A percentile compares a stretch with the other conserved stretches of the same genome.
phyloP scores from a whole-genome alignment of 2,329 filamentous ascomycete species.

The Hortaea werneckii region DNA sequence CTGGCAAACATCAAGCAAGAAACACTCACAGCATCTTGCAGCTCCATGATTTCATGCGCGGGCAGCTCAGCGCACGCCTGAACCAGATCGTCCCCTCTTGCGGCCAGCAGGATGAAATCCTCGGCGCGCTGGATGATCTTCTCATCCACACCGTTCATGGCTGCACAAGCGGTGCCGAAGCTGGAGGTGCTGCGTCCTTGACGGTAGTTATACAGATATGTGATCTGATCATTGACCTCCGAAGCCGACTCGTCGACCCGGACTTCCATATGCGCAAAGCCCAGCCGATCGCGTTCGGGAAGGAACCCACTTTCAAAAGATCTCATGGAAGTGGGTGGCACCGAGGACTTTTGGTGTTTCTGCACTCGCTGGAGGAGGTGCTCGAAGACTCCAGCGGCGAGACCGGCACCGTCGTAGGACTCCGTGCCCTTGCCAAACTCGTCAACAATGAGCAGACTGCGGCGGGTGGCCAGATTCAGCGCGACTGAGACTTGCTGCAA shows the following conservation, averaged over 20 bases:
- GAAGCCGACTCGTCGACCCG: constrained; percentile 44
- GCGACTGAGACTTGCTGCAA: constrained; percentile 76
- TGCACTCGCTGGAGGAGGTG: constrained; percentile 42
- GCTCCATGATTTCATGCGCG: constrained; percentile 49
- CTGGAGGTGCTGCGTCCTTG: constrained; percentile 65
- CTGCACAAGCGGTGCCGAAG: constrained; percentile 76
- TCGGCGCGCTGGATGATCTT: constrained; percentile 67
- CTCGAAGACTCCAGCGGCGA: constrained; percentile 52
- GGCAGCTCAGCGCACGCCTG: constrained; percentile 60
- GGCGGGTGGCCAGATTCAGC: constrained; percentile 60
- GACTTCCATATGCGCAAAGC: constrained; percentile 64
- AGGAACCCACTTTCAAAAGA: constrained; percentile 55
- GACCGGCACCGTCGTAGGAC: constrained; percentile 52
- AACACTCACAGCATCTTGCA: constrained; percentile 54
- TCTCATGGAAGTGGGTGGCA: constrained; percentile 60
- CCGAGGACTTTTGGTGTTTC: constrained; percentile 49
- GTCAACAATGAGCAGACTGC: constrained; percentile 79
- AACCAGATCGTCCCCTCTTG: constrained; percentile 65
- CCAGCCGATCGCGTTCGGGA: constrained; percentile 38
- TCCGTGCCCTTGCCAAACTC: constrained; percentile 74
- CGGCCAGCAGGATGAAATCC: constrained; percentile 56
- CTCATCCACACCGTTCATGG: constrained; percentile 69
- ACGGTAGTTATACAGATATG: constrained; percentile 25
- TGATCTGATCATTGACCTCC: constrained; percentile 45
- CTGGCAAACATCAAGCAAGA: background rate